Evolutionary conservation across 106 monocot species (phyloP).

Genomic region (Alisma plantagoaquatica): DNA sequence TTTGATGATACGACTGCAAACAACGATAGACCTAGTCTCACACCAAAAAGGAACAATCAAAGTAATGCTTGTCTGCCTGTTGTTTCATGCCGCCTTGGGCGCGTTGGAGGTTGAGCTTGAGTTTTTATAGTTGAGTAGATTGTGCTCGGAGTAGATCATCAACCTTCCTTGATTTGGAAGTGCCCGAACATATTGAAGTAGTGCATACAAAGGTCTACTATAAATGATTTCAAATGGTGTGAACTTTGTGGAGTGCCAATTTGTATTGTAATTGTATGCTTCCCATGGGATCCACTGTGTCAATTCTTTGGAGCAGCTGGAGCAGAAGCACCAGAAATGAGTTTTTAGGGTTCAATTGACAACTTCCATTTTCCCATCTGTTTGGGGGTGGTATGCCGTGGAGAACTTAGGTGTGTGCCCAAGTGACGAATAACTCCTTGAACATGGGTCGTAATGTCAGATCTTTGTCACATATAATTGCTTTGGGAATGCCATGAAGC

Average conservation of each 20-base stretch:
- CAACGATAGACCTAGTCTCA: not conserved
- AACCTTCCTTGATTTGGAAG: not conserved
- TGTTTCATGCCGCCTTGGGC: not conserved
- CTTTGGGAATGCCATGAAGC: not conserved
- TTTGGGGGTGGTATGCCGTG: not conserved
- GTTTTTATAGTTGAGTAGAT: not conserved
- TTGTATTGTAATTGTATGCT: not conserved
- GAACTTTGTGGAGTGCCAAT: too few relatives aligned
- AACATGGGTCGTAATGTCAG: not conserved
- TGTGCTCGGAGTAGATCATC: not conserved
- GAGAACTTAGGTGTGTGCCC: not conserved
- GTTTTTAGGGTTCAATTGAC: not conserved
- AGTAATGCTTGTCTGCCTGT: not conserved
- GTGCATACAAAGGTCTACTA: not conserved
- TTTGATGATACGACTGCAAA: not conserved
- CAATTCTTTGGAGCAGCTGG: not conserved
- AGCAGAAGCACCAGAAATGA: not conserved
- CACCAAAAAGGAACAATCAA: not conserved
- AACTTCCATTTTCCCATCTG: not conserved
- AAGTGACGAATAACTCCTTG: too few relatives aligned
- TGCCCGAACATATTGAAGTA: not conserved
- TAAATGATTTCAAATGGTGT: not conserved
- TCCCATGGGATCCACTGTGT: not conserved
- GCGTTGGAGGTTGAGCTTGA: not conserved
- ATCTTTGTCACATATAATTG: not conserved